Conservation (phyloP, 2,329 filamentous ascomycete species). For the Talaromyces sp. region DNA sequence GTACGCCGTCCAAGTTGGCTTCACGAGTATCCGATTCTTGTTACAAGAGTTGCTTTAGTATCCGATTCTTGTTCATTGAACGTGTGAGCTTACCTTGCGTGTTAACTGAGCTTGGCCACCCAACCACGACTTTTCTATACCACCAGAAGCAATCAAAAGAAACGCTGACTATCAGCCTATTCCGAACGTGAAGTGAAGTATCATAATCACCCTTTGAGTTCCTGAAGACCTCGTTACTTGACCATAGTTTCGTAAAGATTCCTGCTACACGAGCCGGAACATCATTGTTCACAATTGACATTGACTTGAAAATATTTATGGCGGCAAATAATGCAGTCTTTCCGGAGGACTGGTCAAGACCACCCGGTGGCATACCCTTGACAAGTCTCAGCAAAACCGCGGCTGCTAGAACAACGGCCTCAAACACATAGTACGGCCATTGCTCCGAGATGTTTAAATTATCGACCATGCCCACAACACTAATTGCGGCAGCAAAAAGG, state of each 20-base stretch:
- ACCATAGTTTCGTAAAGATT: neutral
- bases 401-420: neutral
- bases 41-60: neutral
- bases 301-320: neutral
- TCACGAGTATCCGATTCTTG: neutral
- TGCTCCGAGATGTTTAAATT: neutral
- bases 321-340: neutral
- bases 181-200: neutral
- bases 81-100: neutral
- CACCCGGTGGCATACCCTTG: neutral
- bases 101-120: neutral
- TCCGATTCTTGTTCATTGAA: neutral
- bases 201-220: neutral
- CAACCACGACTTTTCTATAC: neutral
- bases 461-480: neutral
- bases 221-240: neutral
- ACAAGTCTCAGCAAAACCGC: neutral
- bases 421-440: neutral
- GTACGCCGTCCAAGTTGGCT: neutral
- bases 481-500: neutral
- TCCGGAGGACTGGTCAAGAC: neutral
- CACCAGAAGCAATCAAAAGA: neutral
- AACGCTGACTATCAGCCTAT: neutral
- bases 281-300: neutral
- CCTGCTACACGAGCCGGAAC: neutral